Evolutionary conservation across 1,139 yeast species (phyloP), one percentile per base, ranked within the genome.

Genomic region (Martiniozyma asiatica): DNA sequence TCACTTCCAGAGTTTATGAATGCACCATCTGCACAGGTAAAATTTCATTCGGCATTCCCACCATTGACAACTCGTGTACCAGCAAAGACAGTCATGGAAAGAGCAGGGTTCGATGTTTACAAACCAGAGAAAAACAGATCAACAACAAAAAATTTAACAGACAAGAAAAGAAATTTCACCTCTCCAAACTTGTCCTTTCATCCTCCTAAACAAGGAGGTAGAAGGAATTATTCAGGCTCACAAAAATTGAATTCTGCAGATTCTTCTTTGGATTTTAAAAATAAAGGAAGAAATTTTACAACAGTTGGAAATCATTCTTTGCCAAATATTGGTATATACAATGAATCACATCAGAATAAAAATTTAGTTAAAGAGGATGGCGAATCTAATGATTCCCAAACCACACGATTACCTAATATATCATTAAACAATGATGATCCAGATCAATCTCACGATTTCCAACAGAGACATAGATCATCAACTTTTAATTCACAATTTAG

Each of bases 61-160:
- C 76, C 76, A 1, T 58, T 72, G 40, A 65, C 64, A 33, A 51
- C 64, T 1, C 64, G 65, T 32, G 68, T 61, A 34, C 53, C 67
- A 25, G 69, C 68, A 36, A 53, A 58, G 35, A 71, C 76, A 11
- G 78, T 72, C 10, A 70, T 70, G 50, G 79, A 72, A 48, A 47
- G 79, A 36, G 78, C 78, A 1, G 79, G 79, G 1, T 72, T 72
- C 40, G 78, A 71, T 24, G 69, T 71, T 32, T 51, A 49, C 32
- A 44, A 39, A 29, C 53, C 52, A 7, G 43, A 38, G 9, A 36
- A 31, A n/a, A 32, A 31, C 16, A 33, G 25, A 7, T 20, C n/a
- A 10, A 6, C 8, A 17, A 17, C 6, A 17, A 8, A 17, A 17
- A 17, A 17, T 17, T n/a, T n/a, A n/a, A n/a, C n/a, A n/a, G n/a